Evolutionary conservation across 352 stramenopile genomes (phyloP), one percentile per base, ranked within the genome.

Genomic region (Phytophthora vignae): DNA sequence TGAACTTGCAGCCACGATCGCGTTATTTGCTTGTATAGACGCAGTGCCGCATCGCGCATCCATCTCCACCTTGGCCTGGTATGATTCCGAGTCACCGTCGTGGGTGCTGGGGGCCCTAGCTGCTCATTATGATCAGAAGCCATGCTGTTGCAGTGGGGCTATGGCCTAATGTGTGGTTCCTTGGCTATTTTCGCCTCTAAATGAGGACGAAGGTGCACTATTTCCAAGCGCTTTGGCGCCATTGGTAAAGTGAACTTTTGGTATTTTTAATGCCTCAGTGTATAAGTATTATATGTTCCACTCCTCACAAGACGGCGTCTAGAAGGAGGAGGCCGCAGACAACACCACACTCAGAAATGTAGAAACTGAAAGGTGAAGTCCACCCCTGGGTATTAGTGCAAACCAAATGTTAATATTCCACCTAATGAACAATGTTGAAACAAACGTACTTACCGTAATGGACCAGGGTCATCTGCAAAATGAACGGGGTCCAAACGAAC

Each of bases 401-500:
- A 29, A 29, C 4, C 25, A 29, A 29, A 29, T 29, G 21, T 22
- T 22, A 22, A 22, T 22, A 21, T n/a, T 8, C 3, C 40, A 48
- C 14, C 14, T 8, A 53, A 1, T 19, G 17, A 52, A 52, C 1
- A 22, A 17, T 10, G 15, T 42, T 15, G 10, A 53, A 53, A 53
- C 25, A 1, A 29, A 53, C 46, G n/a, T 48, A 76, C 21, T 22
- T 22, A 22, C 70, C 74, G 61, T 55, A 55, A 55, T 55, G 48
- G 3, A 52, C 27, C 10, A 83, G 59, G 0, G 65, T 72, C 11
- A 79, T 56, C 36, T 63, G 60, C 25, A 83, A 40, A n/a, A 71
- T 74, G 61, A 57, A 77, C 7, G 57, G 63, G 10, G 67, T 60
- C 73, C 69, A 81, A 9, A 76, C 55, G 19, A 83, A 69, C 2